These are phyloP conservation scores for Euphorbia pulcherrima DNA, from an alignment of 345 rosid genomes.

Conservation along the genomic window DNA sequence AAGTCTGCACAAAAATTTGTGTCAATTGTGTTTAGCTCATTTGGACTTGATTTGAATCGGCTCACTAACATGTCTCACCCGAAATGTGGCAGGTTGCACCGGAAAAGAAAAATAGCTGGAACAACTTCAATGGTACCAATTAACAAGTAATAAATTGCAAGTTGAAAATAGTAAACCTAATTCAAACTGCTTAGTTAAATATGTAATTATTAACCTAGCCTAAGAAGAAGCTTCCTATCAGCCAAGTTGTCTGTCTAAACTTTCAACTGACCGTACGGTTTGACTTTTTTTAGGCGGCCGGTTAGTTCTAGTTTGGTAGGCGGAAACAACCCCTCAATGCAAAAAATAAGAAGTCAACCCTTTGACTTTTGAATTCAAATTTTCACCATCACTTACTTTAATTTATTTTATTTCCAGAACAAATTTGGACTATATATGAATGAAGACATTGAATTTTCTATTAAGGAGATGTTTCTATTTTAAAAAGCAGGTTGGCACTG, in stretches of 20 bases:
- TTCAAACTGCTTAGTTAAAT: not conserved
- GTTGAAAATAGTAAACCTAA: not conserved
- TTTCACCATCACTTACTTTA: not conserved
- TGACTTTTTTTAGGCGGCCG: not conserved
- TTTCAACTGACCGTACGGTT: slow-evolving; percentile 9
- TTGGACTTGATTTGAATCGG: too few species aligned
- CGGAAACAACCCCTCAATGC: not conserved
- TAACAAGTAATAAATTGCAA: too few species aligned
- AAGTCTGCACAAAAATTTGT: too few species aligned
- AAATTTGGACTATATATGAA: too few species aligned
- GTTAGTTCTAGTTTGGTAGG: slow-evolving; percentile 8
- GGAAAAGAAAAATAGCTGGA: too few species aligned
- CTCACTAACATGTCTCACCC: too few species aligned
- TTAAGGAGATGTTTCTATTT: too few species aligned
- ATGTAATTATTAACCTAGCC: not conserved
- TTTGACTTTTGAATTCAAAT: not conserved
- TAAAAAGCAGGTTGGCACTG: too few species aligned
- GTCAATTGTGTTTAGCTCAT: too few species aligned
- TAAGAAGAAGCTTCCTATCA: not conserved
- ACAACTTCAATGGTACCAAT: too few species aligned
- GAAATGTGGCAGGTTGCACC: too few species aligned
- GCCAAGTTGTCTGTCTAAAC: slow-evolving; percentile 4
- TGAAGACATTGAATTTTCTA: too few species aligned
- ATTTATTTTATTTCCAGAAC: not conserved
- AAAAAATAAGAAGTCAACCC: not conserved